These are phyloP conservation scores for Margaritispora aquatica DNA, from an alignment of 495 filamentous ascomycete species.

Conservation along the genomic window DNA sequence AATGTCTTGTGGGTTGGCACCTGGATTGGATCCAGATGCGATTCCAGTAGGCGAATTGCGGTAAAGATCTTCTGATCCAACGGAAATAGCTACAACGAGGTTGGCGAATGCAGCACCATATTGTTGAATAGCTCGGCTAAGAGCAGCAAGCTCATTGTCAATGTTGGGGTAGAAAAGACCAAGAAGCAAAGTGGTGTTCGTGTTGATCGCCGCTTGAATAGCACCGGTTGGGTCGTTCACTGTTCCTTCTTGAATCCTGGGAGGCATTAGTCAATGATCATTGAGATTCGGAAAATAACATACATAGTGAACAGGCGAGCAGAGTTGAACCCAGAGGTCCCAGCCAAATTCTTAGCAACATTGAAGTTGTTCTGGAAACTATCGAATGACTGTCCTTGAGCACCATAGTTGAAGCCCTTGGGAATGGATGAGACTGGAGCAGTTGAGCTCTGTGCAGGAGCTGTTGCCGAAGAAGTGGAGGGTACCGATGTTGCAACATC, in stretches of 20 bases:
- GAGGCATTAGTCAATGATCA: neutral
- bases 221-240: constrained; percentile 52
- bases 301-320: constrained; percentile 52
- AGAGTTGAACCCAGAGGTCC: constrained; percentile 67
- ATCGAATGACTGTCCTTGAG: constrained; percentile 37
- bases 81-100: constrained; percentile 74
- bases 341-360: constrained; percentile 41
- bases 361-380: neutral
- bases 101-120: constrained; percentile 56
- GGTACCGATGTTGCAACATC: neutral
- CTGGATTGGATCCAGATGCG: constrained; percentile 32
- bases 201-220: constrained; percentile 72
- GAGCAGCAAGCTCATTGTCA: constrained; percentile 60
- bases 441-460: neutral
- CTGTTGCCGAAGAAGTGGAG: neutral
- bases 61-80: constrained; percentile 87
- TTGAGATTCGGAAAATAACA: constrained; percentile 6
- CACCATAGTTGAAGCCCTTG: constrained; percentile 83
- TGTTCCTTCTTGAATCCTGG: constrained; percentile 39
- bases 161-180: constrained; percentile 65
- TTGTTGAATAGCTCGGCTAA: constrained; percentile 52
- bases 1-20: constrained; percentile 50
- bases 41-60: constrained; percentile 55
- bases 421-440: constrained; percentile 25
- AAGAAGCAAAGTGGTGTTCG: constrained; percentile 64